Percentiles rank a stretch among this genome's conserved stretches.
Conservation (phyloP, 2,329 filamentous ascomycete species). For the Pestalotiopsis sp. region DNA sequence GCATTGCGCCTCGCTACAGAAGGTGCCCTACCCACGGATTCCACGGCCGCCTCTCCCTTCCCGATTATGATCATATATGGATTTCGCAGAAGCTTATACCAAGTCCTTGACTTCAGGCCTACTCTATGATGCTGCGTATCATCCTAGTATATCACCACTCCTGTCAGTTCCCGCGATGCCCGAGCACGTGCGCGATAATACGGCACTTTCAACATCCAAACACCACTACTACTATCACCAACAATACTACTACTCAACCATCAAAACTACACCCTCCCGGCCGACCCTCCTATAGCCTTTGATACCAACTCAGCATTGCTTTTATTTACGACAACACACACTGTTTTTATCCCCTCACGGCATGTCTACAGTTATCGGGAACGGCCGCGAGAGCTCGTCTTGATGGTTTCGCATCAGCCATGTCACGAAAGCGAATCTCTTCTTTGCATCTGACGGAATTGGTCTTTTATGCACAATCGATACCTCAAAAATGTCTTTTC, state of each 20-base stretch:
- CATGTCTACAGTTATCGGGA: background rate
- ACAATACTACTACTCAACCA: background rate
- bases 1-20: constrained; percentile 6
- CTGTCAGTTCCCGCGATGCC: background rate
- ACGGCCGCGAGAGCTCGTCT: background rate
- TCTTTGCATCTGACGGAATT: background rate
- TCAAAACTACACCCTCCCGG: background rate
- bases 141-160: background rate
- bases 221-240: background rate
- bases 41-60: background rate
- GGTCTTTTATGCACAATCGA: constrained; percentile 27
- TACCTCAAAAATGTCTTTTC: constrained; percentile 26
- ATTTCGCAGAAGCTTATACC: constrained; percentile 8
- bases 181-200: background rate
- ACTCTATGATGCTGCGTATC: constrained; percentile 1
- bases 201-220: background rate
- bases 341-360: background rate
- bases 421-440: background rate
- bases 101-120: constrained; percentile 1
- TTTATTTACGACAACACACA: background rate
- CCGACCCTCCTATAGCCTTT: background rate
- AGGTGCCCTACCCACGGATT: constrained; percentile 7
- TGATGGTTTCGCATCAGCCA: background rate
- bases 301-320: constrained; percentile 2
- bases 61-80: background rate